Evolutionary conservation across 148 eudicot genomes (phyloP).

Genomic region (Pouteria glomerata): DNA sequence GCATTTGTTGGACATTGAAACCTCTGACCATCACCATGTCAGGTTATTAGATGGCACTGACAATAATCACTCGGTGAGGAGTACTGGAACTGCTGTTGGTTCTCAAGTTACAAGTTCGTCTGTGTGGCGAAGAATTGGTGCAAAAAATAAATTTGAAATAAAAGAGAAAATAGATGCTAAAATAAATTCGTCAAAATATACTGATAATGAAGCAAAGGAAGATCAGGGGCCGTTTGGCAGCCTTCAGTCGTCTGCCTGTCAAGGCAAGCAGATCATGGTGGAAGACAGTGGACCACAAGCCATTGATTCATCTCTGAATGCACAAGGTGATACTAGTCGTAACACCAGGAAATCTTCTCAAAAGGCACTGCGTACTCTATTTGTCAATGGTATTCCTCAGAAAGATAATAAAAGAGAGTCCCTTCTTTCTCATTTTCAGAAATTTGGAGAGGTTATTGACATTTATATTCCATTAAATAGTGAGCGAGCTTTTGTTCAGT

Average conservation of each 20-base stretch:
- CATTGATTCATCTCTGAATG: slow-evolving; percentile 35
- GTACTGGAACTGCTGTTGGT: slow-evolving; percentile 31
- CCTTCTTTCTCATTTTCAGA: slow-evolving; percentile 73
- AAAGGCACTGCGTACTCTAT: slow-evolving; percentile 72
- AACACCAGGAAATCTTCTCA: slow-evolving; percentile 44
- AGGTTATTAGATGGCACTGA: slow-evolving; percentile 13
- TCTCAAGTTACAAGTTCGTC: slow-evolving; percentile 49
- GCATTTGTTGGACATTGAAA: slow-evolving; percentile 36
- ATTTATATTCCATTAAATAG: slow-evolving; percentile 64
- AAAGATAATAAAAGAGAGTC: slow-evolving; percentile 72
- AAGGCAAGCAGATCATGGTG: slow-evolving; percentile 33
- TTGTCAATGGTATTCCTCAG: slow-evolving; percentile 70
- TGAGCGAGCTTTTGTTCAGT: slow-evolving; percentile 93
- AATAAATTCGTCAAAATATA: slow-evolving; percentile 27
- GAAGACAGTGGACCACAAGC: slow-evolving; percentile 26
- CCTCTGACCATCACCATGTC: slow-evolving; percentile 26
- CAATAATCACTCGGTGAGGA: slow-evolving; percentile 24
- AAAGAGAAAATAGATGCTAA: slow-evolving; percentile 38
- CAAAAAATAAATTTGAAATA: slow-evolving; percentile 41
- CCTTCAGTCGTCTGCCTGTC: slow-evolving; percentile 22
- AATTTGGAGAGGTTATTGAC: slow-evolving; percentile 84
- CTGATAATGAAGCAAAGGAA: slow-evolving; percentile 26
- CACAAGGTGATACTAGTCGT: slow-evolving; percentile 38
- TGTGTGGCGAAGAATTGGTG: slow-evolving; percentile 52
- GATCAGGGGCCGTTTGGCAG: slow-evolving; percentile 24